Evolutionary conservation across 768 basidiomycete genomes (phyloP).

Genomic region (Boletus eberwhitei): DNA sequence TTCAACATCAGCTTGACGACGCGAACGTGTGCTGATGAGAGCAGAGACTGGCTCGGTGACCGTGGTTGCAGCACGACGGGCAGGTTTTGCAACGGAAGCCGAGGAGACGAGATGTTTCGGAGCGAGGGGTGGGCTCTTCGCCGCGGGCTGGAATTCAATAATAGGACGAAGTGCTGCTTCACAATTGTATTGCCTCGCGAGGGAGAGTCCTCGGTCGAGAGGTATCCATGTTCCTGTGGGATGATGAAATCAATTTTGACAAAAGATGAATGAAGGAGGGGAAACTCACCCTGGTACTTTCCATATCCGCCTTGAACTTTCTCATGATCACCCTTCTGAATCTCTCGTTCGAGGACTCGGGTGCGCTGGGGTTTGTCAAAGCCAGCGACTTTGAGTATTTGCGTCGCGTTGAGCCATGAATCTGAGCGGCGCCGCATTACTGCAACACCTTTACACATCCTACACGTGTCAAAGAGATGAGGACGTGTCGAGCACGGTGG

Average conservation of each 20-base stretch:
- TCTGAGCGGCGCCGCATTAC: conserved; percentile 97
- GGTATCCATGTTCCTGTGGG: conserved; percentile 95
- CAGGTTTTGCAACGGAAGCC: conserved; percentile 42
- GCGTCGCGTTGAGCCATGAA: conserved; percentile 98
- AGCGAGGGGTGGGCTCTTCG: conserved; percentile 89
- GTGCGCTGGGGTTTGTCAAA: conserved; percentile 99
- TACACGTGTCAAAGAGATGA: conserved; percentile 43
- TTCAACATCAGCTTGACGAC: conserved; percentile 47
- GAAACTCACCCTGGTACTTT: conserved; percentile 91
- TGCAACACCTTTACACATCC: conserved; percentile 94
- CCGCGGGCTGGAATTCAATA: conserved; percentile 88
- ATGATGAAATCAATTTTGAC: not conserved
- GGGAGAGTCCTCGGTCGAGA: conserved; percentile 77
- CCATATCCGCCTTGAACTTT: conserved; percentile 99
- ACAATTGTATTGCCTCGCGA: conserved; percentile 93
- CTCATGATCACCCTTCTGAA: conserved; percentile 98
- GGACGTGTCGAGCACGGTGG: conserved; percentile 35
- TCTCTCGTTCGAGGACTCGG: conserved; percentile 93
- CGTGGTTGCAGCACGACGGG: conserved; percentile 22
- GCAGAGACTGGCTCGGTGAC: conserved; percentile 16
- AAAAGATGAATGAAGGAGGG: conserved; percentile 3
- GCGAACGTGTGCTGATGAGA: conserved; percentile 53
- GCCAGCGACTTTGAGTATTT: conserved; percentile 97
- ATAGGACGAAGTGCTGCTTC: conserved; percentile 85
- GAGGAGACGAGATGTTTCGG: conserved; percentile 89